Percentiles rank a stretch among this genome's conserved stretches.
phyloP scores from a whole-genome alignment of 345 rosid genomes.

The Cochlearia excelsa region DNA sequence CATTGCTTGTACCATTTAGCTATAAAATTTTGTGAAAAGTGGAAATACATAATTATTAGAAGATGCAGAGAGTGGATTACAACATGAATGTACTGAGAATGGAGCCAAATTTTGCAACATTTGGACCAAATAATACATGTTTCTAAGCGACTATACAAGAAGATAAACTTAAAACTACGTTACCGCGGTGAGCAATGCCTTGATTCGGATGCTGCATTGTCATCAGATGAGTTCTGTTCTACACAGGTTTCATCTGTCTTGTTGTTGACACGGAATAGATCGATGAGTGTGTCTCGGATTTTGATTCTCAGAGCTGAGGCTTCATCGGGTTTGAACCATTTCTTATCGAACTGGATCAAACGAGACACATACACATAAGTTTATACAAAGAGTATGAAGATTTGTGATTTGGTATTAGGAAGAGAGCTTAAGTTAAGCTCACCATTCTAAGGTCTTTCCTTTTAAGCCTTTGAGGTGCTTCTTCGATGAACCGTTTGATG shows the following conservation, averaged over 20 bases:
- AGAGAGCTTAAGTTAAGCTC: conserved; percentile 19
- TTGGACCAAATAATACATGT: neutral
- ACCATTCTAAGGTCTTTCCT: conserved; percentile 77
- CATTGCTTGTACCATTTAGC: conserved; percentile 2
- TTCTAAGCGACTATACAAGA: conserved; percentile 10
- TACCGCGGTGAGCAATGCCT: conserved; percentile 14
- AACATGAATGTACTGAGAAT: neutral
- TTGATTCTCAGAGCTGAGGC: conserved; percentile 75
- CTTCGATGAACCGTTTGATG: conserved; percentile 78
- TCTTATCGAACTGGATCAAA: conserved; percentile 62
- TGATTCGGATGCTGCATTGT: conserved; percentile 16
- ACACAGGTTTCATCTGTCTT: conserved; percentile 10
- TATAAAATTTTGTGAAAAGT: neutral
- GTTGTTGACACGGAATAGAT: conserved; percentile 44
- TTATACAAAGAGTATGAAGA: conserved; percentile 10
- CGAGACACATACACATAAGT: neutral
- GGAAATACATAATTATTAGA: neutral
- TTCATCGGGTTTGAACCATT: conserved; percentile 84
- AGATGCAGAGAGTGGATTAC: neutral
- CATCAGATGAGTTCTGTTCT: conserved; percentile 13
- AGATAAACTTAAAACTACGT: neutral
- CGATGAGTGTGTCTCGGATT: conserved; percentile 52
- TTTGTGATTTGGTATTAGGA: neutral
- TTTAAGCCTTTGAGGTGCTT: conserved; percentile 79
- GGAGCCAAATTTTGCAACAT: conserved; percentile 2